Percentiles rank a stretch among this genome's conserved stretches.
phyloP scores from a whole-genome alignment of 1,139 yeast species.

The Suhomyces panamericanus region DNA sequence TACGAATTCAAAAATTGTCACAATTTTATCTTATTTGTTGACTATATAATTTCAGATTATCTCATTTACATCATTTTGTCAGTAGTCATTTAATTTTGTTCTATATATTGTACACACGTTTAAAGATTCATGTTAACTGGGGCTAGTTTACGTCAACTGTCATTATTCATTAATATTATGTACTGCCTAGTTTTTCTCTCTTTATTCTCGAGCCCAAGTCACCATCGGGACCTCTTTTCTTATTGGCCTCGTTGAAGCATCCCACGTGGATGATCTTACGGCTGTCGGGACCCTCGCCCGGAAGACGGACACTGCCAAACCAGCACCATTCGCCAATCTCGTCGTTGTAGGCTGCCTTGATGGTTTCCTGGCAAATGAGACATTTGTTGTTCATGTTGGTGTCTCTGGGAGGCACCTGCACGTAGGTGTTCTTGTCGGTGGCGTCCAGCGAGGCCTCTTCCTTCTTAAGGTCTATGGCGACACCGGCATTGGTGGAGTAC shows the following conservation, averaged over 20 bases:
- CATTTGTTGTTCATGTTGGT: constrained; percentile 72
- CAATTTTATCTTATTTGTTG: no score
- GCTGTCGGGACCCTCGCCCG: constrained; percentile 51
- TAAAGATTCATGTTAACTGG: no score
- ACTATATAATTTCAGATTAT: no score
- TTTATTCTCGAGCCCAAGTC: constrained; percentile 33
- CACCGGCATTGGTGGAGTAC: constrained; percentile 27
- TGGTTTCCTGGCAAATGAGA: constrained; percentile 82
- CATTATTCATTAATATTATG: constrained; percentile 6
- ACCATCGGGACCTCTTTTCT: constrained; percentile 40
- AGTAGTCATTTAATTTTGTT: no score
- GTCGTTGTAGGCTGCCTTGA: constrained; percentile 81
- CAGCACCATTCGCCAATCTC: constrained; percentile 96
- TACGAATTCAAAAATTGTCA: no score
- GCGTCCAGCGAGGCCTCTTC: constrained; percentile 12
- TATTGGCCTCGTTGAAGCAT: constrained; percentile 71
- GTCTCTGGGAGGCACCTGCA: constrained; percentile 70
- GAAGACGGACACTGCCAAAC: constrained; percentile 71
- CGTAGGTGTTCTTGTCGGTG: constrained; percentile 40
- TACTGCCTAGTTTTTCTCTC: constrained; percentile 23
- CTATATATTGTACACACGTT: no score
- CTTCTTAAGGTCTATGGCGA: constrained; percentile 13
- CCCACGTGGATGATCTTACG: constrained; percentile 71
- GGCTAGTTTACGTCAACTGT: constrained; percentile 5
- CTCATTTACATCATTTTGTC: no score